Evolutionary conservation across 2,329 filamentous ascomycete genomes (phyloP), one percentile per base, ranked within the genome.

Genomic region (Cryphonectria parasitica): DNA sequence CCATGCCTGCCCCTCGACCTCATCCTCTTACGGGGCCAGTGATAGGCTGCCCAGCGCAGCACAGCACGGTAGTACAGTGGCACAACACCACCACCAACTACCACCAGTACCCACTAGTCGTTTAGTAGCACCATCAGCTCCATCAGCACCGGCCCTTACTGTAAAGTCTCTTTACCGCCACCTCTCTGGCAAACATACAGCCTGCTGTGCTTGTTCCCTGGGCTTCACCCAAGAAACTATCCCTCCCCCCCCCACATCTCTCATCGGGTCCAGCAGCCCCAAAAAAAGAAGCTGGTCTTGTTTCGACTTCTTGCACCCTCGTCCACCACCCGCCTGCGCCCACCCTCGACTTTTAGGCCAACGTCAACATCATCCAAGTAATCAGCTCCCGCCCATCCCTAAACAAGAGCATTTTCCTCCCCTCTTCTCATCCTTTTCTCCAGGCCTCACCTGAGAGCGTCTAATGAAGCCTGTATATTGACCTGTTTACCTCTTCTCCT

Each of bases 401-500:
- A 64, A 67, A 64, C 54, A 67, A 64, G 31, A 67, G 28, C 69
- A 61, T 36, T 52, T 65, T 63, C 41, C 41, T 58, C 68, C 63
- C 52, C 68, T 65, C 49, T 45, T 67, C 61, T 28, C 41, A 68
- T 63, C 66, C 66, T 69, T 63, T 75, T 74, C 75, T 75, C 74
- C 74, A 74, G 74, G 74, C 73, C 72, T 73, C 72, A 70, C 71
- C 69, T 67, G 54, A 34, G 31, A 72, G 68, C 68, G 66, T 71
- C 69, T 76, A 76, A 78, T 77, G 76, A 76, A 72, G 75, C 74
- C 76, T 77, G 76, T 77, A 74, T 75, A 78, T 77, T 77, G 73
- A 77, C 65, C 72, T 69, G 64, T 45, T 64, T 69, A 58, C 60
- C 65, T 71, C 65, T 70, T 68, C 64, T 64, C 56, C 64, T 69